Evolutionary conservation across 805 yeast species (phyloP), one percentile per base, ranked within the genome.

Genomic region (Ogataea allantospora): DNA sequence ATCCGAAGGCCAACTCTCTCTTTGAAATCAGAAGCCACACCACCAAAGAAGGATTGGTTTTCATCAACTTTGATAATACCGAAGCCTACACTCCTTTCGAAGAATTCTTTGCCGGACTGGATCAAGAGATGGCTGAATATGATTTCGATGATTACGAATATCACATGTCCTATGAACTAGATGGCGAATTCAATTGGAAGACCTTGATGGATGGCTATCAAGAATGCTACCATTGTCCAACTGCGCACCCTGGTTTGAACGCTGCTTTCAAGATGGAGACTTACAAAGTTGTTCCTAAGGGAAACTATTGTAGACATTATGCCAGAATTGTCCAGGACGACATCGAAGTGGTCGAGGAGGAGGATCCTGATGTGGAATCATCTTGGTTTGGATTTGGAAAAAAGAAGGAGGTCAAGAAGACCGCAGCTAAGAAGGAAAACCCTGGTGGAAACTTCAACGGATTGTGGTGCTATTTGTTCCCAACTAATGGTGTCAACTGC

Each of bases 171-270:
- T 77, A 77, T 48, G 82, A 77, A 54, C 65, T 77, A 30, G 80
- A 76, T 47, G 83, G 83, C 34, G 63, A 73, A 50, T 77, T 77
- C 64, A 77, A 77, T 62, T 77, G 83, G 83, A 77, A 77, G 51
- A 77, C 83, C 4, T 65, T 77, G 43, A 76, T 77, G 80, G 83
- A 77, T 50, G 82, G 83, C 7, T 77, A 77, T 59, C 81, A 77
- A 61, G 83, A 77, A 58, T 77, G 83, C 50, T 77, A 77, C 60
- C 83, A 77, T 55, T 77, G 83, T 56, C 83, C 83, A 28, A 77
- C 82, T 8, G 82, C 82, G 1, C 83, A 77, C 48, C 82, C 82
- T 4, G 82, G 82, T 13, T 62, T 77, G 42, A 66, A 68, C 34
- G 54, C 71, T 21, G 80, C 82, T 9, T 77, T 77, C 62, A 69